A percentile compares a stretch with the other conserved stretches of the same genome.
Conservation (phyloP, 1,139 yeast species). For the Candida buenavistaensis region DNA sequence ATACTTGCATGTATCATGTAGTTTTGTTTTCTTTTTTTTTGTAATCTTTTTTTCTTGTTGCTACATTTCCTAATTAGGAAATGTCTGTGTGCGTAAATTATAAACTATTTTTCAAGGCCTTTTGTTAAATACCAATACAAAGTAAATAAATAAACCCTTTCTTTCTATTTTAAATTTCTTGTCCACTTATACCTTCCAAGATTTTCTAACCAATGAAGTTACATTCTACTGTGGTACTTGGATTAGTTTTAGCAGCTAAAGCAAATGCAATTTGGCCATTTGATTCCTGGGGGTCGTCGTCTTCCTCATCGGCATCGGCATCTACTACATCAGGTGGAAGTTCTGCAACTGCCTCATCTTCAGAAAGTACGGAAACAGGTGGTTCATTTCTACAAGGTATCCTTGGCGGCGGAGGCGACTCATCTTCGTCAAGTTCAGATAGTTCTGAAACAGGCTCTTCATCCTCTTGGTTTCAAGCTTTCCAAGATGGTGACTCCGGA, state of each 20-base stretch:
- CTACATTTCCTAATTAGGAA: slow-evolving; percentile 1
- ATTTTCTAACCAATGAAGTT: background rate
- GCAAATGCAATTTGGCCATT: slow-evolving; percentile 13
- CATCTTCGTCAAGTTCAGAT: background rate
- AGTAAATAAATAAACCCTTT: no score
- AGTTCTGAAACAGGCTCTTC: slow-evolving; percentile 1
- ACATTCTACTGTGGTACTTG: slow-evolving; percentile 1
- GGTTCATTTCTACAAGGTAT: slow-evolving; percentile 3
- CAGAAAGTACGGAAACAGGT: no score
- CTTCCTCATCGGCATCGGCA: background rate
- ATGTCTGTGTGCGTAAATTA: no score
- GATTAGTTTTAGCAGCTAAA: background rate
- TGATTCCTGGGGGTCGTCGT: slow-evolving; percentile 7
- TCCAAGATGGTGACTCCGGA: background rate
- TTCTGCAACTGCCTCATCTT: slow-evolving; percentile 3
- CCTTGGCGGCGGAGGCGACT: no score
- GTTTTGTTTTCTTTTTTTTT: background rate
- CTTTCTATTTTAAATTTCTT: no score
- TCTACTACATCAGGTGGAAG: slow-evolving; percentile 5
- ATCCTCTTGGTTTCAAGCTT: slow-evolving; percentile 2
- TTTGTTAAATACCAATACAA: no score
- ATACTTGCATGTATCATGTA: no score
- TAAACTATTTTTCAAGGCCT: no score
- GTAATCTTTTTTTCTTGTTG: background rate
- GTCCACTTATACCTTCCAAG: no score